These are phyloP conservation scores for Cutaneotrichosporon sp. DNA, from an alignment of 1,284 basidiomycete genomes.

Conservation along the genomic window DNA sequence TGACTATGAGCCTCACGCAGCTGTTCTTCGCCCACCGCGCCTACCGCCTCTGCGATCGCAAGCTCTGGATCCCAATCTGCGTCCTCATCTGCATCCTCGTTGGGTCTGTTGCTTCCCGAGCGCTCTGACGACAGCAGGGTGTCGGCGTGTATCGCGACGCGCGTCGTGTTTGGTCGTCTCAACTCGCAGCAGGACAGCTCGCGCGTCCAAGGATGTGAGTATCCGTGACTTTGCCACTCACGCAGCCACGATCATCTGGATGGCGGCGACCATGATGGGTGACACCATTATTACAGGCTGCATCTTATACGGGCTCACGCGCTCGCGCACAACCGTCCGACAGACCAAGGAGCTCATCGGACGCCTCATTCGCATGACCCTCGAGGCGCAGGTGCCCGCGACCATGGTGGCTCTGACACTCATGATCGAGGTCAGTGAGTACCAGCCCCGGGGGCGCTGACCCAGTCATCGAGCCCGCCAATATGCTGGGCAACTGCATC, in stretches of 20 bases:
- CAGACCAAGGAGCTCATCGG: conserved; percentile 38
- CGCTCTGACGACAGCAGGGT: background rate
- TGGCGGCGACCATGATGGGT: conserved; percentile 26
- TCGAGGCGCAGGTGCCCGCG: conserved; percentile 41
- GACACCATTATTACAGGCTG: conserved; percentile 36
- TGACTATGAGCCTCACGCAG: conserved; percentile 25
- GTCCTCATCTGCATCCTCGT: conserved; percentile 1
- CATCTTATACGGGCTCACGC: conserved; percentile 32
- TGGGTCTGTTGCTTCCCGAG: background rate
- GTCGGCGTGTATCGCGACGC: background rate
- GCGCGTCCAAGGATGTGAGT: background rate
- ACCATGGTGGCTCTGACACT: conserved; percentile 32
- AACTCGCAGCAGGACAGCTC: background rate
- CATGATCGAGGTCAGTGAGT: conserved; percentile 32
- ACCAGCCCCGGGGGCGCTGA: too few relatives aligned
- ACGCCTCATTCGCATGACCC: conserved; percentile 36
- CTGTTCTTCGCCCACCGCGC: conserved; percentile 40
- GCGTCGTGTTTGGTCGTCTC: background rate
- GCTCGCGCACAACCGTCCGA: conserved; percentile 35
- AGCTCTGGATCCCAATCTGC: conserved; percentile 28
- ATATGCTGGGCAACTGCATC: conserved; percentile 33
- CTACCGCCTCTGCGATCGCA: conserved; percentile 31
- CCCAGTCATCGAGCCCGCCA: conserved; percentile 18
- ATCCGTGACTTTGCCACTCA: background rate
- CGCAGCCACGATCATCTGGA: conserved; percentile 10